Percentiles rank a stretch among this genome's conserved stretches.
phyloP scores from a whole-genome alignment of 2,329 filamentous ascomycete genomes.

The Camillea tinctor region DNA sequence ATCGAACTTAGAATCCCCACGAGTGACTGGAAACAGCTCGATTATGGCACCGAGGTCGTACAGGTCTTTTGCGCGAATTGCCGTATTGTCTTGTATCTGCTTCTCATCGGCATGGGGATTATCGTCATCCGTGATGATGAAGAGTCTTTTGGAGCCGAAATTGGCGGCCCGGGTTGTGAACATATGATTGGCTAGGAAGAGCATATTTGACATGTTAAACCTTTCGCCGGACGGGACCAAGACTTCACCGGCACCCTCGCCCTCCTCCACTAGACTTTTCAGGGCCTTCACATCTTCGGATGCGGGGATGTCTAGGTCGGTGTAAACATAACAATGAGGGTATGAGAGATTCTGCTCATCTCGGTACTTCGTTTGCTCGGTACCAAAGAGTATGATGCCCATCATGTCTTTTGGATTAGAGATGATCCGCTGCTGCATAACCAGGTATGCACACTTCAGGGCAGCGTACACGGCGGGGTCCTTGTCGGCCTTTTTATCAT shows the following conservation, averaged over 20 bases:
- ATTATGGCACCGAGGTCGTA: conserved; percentile 92
- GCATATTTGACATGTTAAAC: conserved; percentile 80
- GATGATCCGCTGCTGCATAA: conserved; percentile 99
- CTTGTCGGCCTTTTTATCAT: conserved; percentile 72
- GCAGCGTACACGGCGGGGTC: conserved; percentile 81
- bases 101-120: conserved; percentile 76
- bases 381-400: conserved; percentile 89
- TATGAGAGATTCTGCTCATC: conserved; percentile 66
- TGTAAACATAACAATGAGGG: conserved; percentile 88
- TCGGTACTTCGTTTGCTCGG: conserved; percentile 77
- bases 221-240: conserved; percentile 67
- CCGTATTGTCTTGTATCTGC: conserved; percentile 69
- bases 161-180: conserved; percentile 95
- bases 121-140: conserved; percentile 94
- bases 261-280: conserved; percentile 74
- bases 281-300: conserved; percentile 83
- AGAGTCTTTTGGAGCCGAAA: conserved; percentile 88
- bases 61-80: conserved; percentile 87
- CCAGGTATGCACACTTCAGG: conserved; percentile 86
- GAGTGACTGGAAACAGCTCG: conserved; percentile 87
- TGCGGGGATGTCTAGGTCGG: conserved; percentile 82
- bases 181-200: conserved; percentile 95
- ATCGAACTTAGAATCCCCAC: conserved; percentile 70
- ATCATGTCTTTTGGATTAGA: conserved; percentile 97
- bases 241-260: conserved; percentile 67